Evolutionary conservation across 345 rosid genomes (phyloP).

Genomic region (Melastoma malabathricum): DNA sequence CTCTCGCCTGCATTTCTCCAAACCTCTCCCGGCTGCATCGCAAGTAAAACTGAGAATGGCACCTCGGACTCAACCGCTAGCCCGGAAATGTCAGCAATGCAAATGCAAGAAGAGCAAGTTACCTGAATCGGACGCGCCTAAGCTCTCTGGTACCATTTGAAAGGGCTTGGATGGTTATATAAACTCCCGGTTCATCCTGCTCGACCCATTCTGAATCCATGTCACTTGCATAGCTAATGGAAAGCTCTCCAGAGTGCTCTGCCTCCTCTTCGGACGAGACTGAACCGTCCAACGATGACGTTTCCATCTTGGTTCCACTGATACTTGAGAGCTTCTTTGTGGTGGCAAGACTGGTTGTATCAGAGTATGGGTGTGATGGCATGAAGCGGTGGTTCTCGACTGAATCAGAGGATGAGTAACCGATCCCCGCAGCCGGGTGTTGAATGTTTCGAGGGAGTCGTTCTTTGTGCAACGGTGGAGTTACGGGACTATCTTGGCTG

Average conservation of each 20-base stretch:
- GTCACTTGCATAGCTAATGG: slow-evolving; percentile 88
- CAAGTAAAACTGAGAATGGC: background rate
- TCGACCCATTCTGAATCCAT: slow-evolving; percentile 89
- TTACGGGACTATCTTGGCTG: slow-evolving; percentile 55
- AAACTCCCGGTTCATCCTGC: slow-evolving; percentile 92
- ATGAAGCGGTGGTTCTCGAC: slow-evolving; percentile 32
- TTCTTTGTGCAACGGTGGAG: slow-evolving; percentile 74
- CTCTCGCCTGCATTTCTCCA: slow-evolving; percentile 74
- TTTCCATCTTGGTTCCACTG: slow-evolving; percentile 58
- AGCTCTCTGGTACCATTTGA: slow-evolving; percentile 80
- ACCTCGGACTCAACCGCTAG: background rate
- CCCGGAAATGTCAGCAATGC: slow-evolving; percentile 1
- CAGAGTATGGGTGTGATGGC: slow-evolving; percentile 28
- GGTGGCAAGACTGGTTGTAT: slow-evolving; percentile 46
- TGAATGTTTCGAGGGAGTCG: slow-evolving; percentile 23
- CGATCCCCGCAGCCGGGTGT: slow-evolving; percentile 30
- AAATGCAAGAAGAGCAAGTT: slow-evolving; percentile 4
- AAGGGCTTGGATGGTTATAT: slow-evolving; percentile 67
- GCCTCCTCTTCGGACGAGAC: slow-evolving; percentile 53
- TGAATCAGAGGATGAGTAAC: slow-evolving; percentile 54
- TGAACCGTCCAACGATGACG: slow-evolving; percentile 64
- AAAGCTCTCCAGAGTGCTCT: slow-evolving; percentile 63
- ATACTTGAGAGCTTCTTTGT: slow-evolving; percentile 62
- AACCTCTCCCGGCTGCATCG: slow-evolving; percentile 80
- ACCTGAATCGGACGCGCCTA: slow-evolving; percentile 96